These are phyloP conservation scores for Immersiella caudata DNA, from an alignment of 495 filamentous ascomycete species.

Conservation along the genomic window DNA sequence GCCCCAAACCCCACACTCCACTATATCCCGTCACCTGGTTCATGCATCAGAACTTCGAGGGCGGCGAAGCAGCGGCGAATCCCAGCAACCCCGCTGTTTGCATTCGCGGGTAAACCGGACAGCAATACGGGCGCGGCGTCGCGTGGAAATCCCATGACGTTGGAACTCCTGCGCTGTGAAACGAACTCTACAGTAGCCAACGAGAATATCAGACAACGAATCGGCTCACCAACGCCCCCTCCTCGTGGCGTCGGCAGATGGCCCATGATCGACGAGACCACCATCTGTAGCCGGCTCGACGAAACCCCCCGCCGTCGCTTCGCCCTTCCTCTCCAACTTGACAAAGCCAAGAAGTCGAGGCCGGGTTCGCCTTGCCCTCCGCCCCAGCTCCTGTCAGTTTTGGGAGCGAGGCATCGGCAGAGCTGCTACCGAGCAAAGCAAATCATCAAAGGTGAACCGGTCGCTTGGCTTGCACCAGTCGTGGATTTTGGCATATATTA, in stretches of 20 bases:
- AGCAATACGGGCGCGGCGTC: neutral
- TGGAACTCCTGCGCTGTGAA: conserved; percentile 1
- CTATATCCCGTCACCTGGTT: neutral
- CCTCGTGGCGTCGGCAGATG: conserved; percentile 10
- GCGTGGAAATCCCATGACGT: neutral
- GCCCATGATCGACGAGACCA: conserved; percentile 10
- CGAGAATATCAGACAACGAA: conserved; percentile 5
- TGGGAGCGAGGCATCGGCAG: neutral
- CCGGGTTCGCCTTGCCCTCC: neutral
- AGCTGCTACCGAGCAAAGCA: neutral
- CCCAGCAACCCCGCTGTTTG: neutral
- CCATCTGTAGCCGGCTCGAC: neutral
- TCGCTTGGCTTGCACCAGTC: neutral
- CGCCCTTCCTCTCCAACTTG: neutral
- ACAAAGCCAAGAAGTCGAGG: neutral
- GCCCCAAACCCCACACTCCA: neutral
- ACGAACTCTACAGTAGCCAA: conserved; percentile 13
- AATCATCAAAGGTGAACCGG: neutral
- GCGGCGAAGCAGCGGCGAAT: neutral
- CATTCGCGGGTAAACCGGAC: neutral
- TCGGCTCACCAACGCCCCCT: neutral
- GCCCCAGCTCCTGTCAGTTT: neutral
- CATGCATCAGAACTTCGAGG: neutral
- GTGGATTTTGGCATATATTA: neutral
- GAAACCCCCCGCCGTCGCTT: neutral